Evolutionary conservation across 108 stramenopile species (phyloP).

Genomic region (Discostella pseudostelligera): DNA sequence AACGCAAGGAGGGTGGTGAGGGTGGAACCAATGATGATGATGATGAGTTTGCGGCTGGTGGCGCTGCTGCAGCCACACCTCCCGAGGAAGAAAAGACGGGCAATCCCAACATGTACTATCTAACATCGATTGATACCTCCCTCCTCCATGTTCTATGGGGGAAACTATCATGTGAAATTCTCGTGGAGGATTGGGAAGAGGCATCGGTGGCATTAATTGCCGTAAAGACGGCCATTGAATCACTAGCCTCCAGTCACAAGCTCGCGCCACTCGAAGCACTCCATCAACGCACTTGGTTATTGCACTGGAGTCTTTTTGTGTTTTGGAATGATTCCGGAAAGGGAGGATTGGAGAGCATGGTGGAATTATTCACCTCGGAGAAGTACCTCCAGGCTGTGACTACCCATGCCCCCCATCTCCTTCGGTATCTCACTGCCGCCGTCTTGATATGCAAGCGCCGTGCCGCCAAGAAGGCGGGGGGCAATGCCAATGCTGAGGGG

Average conservation of each 20-base stretch:
- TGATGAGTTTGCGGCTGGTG: slow-evolving; percentile 30
- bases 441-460: slow-evolving; percentile 94
- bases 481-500: slow-evolving; percentile 59
- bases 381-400: slow-evolving; percentile 97
- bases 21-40: slow-evolving; percentile 65
- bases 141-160: slow-evolving; percentile 91
- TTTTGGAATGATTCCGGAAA: slow-evolving; percentile 93
- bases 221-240: slow-evolving; percentile 82
- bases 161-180: slow-evolving; percentile 85
- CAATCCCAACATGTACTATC: slow-evolving; percentile 80
- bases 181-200: slow-evolving; percentile 90
- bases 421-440: slow-evolving; percentile 96
- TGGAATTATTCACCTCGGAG: slow-evolving; percentile 85
- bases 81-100: slow-evolving; percentile 61
- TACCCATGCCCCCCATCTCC: slow-evolving; percentile 97
- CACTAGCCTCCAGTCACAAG: slow-evolving; percentile 55
- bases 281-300: slow-evolving; percentile 96
- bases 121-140: slow-evolving; percentile 59
- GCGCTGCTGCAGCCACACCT: slow-evolving; percentile 21
- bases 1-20: slow-evolving; percentile 40
- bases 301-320: slow-evolving; percentile 98
- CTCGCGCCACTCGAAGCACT: slow-evolving; percentile 87
- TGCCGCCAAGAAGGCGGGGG: slow-evolving; percentile 70
- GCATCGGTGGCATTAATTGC: slow-evolving; percentile 81
- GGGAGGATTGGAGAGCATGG: slow-evolving; percentile 83